Base-by-base conservation (phyloP, 2,329 filamentous ascomycete genomes). In the Penicillium sp. region DNA sequence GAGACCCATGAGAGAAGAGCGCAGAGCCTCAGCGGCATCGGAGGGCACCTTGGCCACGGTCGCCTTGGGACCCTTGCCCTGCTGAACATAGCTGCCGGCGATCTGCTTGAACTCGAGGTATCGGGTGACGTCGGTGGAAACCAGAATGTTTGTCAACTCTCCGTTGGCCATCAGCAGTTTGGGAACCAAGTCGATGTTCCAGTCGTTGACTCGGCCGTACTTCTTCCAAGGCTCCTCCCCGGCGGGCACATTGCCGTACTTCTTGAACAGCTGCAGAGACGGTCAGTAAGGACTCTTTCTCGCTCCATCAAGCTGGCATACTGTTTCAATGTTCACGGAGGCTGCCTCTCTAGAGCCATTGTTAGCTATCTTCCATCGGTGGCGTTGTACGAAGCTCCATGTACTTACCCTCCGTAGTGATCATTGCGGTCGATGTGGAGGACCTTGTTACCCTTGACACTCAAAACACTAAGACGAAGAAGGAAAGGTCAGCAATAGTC, bases 131-230 rank as follows among this genome's bases (percentile, higher is more conserved):
- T 97, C 92, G 78, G 93, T 98, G 51, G 93, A 96, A 63, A 97
- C 92, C 73, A 99, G 87, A 72, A 99, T 97, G 80, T 98, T 98
- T 75, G 93, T 98, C 74, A 99, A 84, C 81, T 99, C 93, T 77
- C 95, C 95, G 63, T 96, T 96, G 59, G 93, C 92, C 93, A 99
- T 98, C 77, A 99, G 86, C 71, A 99, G 88, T 84, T 99, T 99
- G 67, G 95, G 93, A 48, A 99, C 93, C 60, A 99, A 85, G 75
- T 99, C 96, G 78, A 99, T 96, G 83, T 97, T 98, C 95, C 95
- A 99, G 84, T 98, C 93, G 80, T 97, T 97, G 75, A 88, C 83
- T 59, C 95, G 90, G 69, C 93, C 93, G 77, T 97, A 98, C 79
- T 96, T 93, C 83, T 96, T 93, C 95, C 95, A 98, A 65, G 93